Evolutionary conservation across 192 early-diverging fungal genomes (phyloP), one percentile per base, ranked within the genome.

Genomic region (Rhizophagus prolifer): DNA sequence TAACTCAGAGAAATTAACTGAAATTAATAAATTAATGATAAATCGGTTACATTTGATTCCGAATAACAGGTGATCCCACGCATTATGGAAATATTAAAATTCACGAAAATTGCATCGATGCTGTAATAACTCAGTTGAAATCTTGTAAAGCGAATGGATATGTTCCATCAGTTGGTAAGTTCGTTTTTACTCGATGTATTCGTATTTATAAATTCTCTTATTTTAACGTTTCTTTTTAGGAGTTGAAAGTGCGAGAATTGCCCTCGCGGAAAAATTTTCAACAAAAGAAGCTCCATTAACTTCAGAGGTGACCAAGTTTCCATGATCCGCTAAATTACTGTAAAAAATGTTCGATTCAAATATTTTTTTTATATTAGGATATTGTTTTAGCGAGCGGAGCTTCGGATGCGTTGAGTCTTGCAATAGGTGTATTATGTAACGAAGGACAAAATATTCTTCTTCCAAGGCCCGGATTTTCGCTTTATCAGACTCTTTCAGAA

Each of bases 61-160:
- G 60, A 9, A 70, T 44, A 28, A 13, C 87, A 81, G 91, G 95
- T 65, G 95, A 97, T 81, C 95, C 95, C 16, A 95, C 95, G 7
- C 86, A 91, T 50, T 95, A 93, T 88, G 95, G 95, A 44, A 97
- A 97, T 86, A 92, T 97, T 83, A 94, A 95, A 78, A 85, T 92
- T 28, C 87, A 92, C 79, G 79, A 88, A 10, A 87, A 79, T 36
- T 85, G 84, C 59, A 90, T 90, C 73, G 89, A 94, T 19, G 90
- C 93, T n/a, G 89, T 97, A 36, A 83, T 88, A 26, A 85, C 88
- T 54, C 86, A 92, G 28, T 78, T 93, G 41, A 71, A 90, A 41
- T 87, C 86, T n/a, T 93, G 85, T 84, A 88, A 89, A 77, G 88
- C 88, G 71, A 97, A 97, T 74, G 95, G 95, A 41, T 97, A 97